These are phyloP conservation scores for Apophysomyces ossiformis DNA, from an alignment of 371 early-diverging fungal species.

Conservation along the genomic window DNA sequence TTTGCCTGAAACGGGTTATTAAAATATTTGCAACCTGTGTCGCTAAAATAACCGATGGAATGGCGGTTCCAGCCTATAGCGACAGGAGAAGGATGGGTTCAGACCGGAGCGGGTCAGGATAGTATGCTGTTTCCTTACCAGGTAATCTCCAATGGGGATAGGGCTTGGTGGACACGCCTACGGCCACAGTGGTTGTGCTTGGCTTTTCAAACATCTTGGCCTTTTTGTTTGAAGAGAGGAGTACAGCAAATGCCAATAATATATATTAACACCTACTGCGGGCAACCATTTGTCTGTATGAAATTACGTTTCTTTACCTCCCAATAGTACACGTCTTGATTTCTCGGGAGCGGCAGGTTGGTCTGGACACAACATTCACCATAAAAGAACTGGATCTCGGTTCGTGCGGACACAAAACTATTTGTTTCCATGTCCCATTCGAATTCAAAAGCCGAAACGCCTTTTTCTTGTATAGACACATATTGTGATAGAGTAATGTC, in stretches of 20 bases:
- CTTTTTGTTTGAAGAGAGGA: constrained; percentile 13
- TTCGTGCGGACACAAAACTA: constrained; percentile 71
- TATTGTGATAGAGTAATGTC: constrained; percentile 70
- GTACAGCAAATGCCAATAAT: background rate
- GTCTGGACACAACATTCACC: constrained; percentile 82
- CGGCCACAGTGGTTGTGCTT: constrained; percentile 57
- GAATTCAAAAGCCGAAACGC: constrained; percentile 86
- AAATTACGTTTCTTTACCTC: constrained; percentile 28
- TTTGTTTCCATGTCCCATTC: constrained; percentile 69
- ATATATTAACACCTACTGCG: too few relatives aligned
- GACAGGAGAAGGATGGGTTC: background rate
- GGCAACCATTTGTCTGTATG: background rate
- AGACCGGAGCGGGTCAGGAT: background rate
- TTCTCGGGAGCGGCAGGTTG: constrained; percentile 80
- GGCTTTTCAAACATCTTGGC: constrained; percentile 78
- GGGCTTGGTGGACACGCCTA: constrained; percentile 74
- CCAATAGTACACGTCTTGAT: constrained; percentile 79
- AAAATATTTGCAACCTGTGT: constrained; percentile 67
- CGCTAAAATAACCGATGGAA: constrained; percentile 74
- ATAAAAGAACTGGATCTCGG: constrained; percentile 74
- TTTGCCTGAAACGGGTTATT: constrained; percentile 68
- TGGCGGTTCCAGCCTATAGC: constrained; percentile 69
- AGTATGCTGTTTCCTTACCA: constrained; percentile 45
- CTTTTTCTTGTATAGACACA: constrained; percentile 80
- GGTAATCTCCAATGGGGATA: constrained; percentile 71